Base-by-base conservation (phyloP, 1,139 yeast genomes). In the Blastobotrys elegans region DNA sequence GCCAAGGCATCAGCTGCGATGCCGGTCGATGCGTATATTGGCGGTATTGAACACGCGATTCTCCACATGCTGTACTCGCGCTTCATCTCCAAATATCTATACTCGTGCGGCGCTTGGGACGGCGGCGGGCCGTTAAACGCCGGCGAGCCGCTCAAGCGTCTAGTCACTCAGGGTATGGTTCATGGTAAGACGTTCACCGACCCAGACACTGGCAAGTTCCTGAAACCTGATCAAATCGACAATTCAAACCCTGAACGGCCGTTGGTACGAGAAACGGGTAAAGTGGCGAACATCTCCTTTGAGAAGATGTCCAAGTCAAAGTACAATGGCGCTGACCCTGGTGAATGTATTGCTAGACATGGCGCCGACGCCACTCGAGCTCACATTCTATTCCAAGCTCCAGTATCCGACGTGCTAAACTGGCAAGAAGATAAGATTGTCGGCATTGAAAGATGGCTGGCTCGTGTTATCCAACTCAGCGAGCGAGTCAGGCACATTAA, bases 221-320 rank as follows among this genome's bases (percentile, higher is more conserved):
- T 92, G 54, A 86, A 79, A 56, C 94, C 95, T 0, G 80, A 82
- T 1, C 97, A 92, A 56, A 60, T 82, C 16, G 82, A 77, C 46
- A 51, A 68, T 1, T 43, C 53, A 13, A 46, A 44, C 37, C 65
- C 74, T 0, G 65, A 64, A 0, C 60, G 65, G 4, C 83, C 84
- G 3, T n/a, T 16, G 10, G 57, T 66, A 10, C 70, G 86, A 5
- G 69, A 64, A 0, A 72, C 83, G 0, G 85, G 84, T 1, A 62
- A 65, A 42, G 53, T 59, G 0, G 87, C 96, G 0, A 52, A 53
- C 0, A 63, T 86, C 1, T 69, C 86, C 0, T 88, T 66, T 61
- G 97, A 92, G 61, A 92, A 92, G 62, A 92, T 92, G 98, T 89
- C 97, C 1, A 92, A 92, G 65, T 89, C 97, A 1, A 92, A 92